Evolutionary conservation across 306 rosid species (phyloP).

Genomic region (Vicia sativa): DNA sequence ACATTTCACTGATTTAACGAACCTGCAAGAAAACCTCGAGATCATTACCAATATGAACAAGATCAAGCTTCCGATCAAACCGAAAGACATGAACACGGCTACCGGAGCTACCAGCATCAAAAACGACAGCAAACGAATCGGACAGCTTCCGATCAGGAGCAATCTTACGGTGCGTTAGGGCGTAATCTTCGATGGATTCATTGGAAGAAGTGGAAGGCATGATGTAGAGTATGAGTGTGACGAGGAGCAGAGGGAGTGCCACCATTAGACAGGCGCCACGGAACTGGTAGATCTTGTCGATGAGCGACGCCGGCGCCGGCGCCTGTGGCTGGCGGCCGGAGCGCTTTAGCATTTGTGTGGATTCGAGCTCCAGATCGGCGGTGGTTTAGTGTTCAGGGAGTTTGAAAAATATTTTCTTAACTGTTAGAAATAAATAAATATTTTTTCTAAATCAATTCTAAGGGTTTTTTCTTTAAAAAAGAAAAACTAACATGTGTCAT

Average conservation of each 20-base stretch:
- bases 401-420: slow-evolving; percentile 26
- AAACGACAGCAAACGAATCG: slow-evolving; percentile 64
- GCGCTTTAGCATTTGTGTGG: slow-evolving; percentile 68
- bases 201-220: slow-evolving; percentile 55
- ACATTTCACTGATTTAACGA: neutral
- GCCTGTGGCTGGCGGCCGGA: slow-evolving; percentile 39
- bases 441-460: too few relatives aligned
- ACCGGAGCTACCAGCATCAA: slow-evolving; percentile 96
- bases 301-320: slow-evolving; percentile 50
- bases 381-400: slow-evolving; percentile 50
- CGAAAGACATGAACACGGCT: slow-evolving; percentile 91
- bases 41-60: slow-evolving; percentile 73
- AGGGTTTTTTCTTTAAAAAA: too few relatives aligned
- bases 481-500: too few relatives aligned
- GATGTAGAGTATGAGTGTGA: slow-evolving; percentile 58
- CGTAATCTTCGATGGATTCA: slow-evolving; percentile 42
- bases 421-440: too few relatives aligned
- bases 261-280: slow-evolving; percentile 65
- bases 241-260: slow-evolving; percentile 65
- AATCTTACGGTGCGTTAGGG: slow-evolving; percentile 58
- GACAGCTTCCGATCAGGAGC: slow-evolving; percentile 42
- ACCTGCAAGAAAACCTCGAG: slow-evolving; percentile 82
- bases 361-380: slow-evolving; percentile 46
- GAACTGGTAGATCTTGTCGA: slow-evolving; percentile 62
- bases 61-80: slow-evolving; percentile 66